Evolutionary conservation across 1,284 basidiomycete genomes (phyloP).

Genomic region (Phylloporus gajari): DNA sequence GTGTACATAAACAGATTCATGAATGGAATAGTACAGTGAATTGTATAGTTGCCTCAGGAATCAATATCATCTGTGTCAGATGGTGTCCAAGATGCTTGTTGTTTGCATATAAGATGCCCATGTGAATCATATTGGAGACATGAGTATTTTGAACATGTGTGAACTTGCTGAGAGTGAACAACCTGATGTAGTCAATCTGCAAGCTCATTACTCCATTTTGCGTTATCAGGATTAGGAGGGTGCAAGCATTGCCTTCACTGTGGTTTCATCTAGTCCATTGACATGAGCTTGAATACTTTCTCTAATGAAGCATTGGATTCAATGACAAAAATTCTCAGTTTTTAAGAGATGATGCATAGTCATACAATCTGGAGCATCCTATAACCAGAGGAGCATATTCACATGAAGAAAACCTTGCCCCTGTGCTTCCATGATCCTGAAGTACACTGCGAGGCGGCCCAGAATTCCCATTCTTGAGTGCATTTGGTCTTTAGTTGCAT

Average conservation of each 20-base stretch:
- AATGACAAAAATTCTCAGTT: background rate
- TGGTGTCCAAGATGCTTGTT: conserved; percentile 5
- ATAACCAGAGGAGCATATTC: conserved; percentile 22
- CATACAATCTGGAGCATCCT: conserved; percentile 22
- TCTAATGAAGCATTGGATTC: background rate
- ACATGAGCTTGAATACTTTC: conserved; percentile 12
- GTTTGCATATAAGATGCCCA: conserved; percentile 17
- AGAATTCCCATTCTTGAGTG: conserved; percentile 32
- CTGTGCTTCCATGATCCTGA: conserved; percentile 38
- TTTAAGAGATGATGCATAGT: conserved; percentile 21
- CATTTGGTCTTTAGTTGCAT: conserved; percentile 18
- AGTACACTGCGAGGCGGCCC: conserved; percentile 23
- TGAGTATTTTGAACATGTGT: conserved; percentile 7
- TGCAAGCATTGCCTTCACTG: background rate
- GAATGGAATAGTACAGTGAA: conserved; percentile 9
- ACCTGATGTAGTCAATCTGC: background rate
- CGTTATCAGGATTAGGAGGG: background rate
- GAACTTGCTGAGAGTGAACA: conserved; percentile 16
- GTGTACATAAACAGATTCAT: conserved; percentile 40
- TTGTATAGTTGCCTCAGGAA: background rate
- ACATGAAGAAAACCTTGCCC: conserved; percentile 28
- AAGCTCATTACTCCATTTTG: conserved; percentile 6
- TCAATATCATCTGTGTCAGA: background rate
- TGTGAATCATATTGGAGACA: conserved; percentile 13
- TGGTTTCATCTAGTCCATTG: conserved; percentile 13